Base-by-base conservation (phyloP, 2,329 filamentous ascomycete species). In the Neofusicoccum laricinum region DNA sequence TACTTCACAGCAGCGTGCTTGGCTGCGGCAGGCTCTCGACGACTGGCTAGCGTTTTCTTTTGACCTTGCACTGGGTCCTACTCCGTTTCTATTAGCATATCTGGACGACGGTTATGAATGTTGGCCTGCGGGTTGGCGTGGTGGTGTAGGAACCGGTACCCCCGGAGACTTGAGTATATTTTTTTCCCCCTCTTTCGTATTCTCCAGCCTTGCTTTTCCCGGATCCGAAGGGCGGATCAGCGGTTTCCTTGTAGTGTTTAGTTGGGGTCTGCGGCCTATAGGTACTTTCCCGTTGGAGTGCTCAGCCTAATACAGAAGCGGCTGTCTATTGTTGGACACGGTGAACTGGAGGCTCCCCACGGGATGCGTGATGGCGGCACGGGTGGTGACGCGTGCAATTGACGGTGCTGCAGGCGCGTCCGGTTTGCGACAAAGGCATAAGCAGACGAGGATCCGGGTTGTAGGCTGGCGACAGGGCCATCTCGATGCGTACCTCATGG, bases 41-140 rank as follows among this genome's bases (percentile, higher is more conserved):
- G 55, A 59, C 11, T 15, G 30, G 38, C 55, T 45, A 58, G 53
- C 36, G 25, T 46, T 46, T 59, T 46, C 14, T 59, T 32, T 43
- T 32, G 19, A 8, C 12, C 21, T n/a, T 45, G 25, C 30, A 46
- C 40, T 59, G 55, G 30, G n/a, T 21, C 25, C 25, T 59, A 45
- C 21, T 59, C 30, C 14, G 41, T 32, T 59, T 46, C 41, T 43
- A 46, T 43, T 21, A 46, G 55, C 55, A 59, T 59, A 46, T 59
- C 30, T 59, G 55, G 55, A 59, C 55, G 55, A 59, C 55, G 55
- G 55, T 59, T 59, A 59, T 36, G 55, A 59, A 59, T 19, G 55
- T 46, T 34, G 55, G 55, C 41, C 55, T 58, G 21, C 19, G 53
- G 53, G 21, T 43, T 45, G 36, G 14, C 32, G 32, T 58, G 38